A percentile compares a stretch with the other conserved stretches of the same genome.
These are phyloP conservation scores for Aspergillus persii DNA, from an alignment of 2,329 filamentous ascomycete species.

Conservation along the genomic window DNA sequence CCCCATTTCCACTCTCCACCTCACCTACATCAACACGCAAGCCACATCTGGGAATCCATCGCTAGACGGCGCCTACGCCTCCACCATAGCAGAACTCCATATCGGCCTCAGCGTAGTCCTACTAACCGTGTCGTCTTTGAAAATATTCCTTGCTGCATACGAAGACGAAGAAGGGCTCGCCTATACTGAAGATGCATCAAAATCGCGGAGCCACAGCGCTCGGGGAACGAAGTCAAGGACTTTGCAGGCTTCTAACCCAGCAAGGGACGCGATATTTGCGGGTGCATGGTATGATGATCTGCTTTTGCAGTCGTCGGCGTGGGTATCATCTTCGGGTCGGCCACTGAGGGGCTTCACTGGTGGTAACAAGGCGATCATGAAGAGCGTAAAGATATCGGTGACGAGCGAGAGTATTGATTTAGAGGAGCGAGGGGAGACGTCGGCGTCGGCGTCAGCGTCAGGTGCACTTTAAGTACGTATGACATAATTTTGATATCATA, in stretches of 20 bases:
- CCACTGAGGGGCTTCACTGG: background rate
- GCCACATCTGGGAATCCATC: slow-evolving; percentile 36
- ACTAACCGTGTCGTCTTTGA: slow-evolving; percentile 44
- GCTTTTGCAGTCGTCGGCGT: background rate
- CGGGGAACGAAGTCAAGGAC: background rate
- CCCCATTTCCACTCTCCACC: slow-evolving; percentile 36
- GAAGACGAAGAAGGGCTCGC: slow-evolving; percentile 25
- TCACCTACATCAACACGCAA: slow-evolving; percentile 35
- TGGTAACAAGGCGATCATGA: slow-evolving; percentile 1
- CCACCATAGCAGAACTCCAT: slow-evolving; percentile 42
- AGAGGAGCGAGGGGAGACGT: background rate
- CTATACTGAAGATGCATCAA: slow-evolving; percentile 20
- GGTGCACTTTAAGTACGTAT: background rate
- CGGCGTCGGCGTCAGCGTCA: background rate
- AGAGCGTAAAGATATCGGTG: slow-evolving; percentile 17
- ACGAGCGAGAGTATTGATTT: slow-evolving; percentile 6
- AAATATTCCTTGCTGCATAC: slow-evolving; percentile 44
- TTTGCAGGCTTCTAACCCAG: background rate
- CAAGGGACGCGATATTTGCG: background rate
- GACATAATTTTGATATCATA: too few relatives aligned
- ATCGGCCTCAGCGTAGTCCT: slow-evolving; percentile 43
- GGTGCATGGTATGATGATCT: background rate
- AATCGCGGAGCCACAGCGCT: slow-evolving; percentile 5
- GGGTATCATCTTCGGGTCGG: background rate
- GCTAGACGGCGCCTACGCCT: slow-evolving; percentile 35